Conservation (phyloP, 352 stramenopile genomes). For the Thalassiosira hispida region DNA sequence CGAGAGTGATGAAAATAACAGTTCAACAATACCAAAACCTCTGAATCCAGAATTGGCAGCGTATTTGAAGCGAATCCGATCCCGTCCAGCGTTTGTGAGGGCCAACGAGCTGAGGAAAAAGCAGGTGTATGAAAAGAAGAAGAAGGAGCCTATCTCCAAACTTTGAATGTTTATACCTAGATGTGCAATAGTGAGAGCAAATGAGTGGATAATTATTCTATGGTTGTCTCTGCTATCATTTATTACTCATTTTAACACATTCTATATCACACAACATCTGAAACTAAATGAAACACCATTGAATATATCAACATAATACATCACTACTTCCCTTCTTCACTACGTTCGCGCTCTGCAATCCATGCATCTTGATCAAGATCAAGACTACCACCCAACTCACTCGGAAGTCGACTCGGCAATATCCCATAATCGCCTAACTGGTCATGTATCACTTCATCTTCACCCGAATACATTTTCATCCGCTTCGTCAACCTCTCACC, state of each 20-base stretch:
- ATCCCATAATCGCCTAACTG: slow-evolving; percentile 29
- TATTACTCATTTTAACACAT: neutral
- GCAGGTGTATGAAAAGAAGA: slow-evolving; percentile 17
- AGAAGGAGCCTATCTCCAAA: slow-evolving; percentile 13
- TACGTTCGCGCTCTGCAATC: slow-evolving; percentile 14
- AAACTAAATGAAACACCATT: neutral
- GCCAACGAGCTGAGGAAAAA: slow-evolving; percentile 39
- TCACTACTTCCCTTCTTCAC: slow-evolving; percentile 9
- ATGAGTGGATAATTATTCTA: too few relatives aligned
- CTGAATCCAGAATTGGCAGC: slow-evolving; percentile 24
- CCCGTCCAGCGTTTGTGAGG: slow-evolving; percentile 40
- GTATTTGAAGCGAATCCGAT: slow-evolving; percentile 55
- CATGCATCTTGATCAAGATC: slow-evolving; percentile 35
- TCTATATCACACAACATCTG: too few relatives aligned
- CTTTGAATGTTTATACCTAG: slow-evolving; percentile 9
- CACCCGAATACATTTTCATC: slow-evolving; percentile 54
- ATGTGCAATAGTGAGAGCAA: too few relatives aligned
- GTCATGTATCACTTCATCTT: slow-evolving; percentile 33
- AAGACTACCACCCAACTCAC: slow-evolving; percentile 42
- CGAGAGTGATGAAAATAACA: slow-evolving; percentile 23
- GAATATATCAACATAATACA: neutral
- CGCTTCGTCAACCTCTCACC: slow-evolving; percentile 52
- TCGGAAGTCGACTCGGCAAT: slow-evolving; percentile 18
- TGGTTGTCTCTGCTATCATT: too few relatives aligned
- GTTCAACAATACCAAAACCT: neutral